Conservation (phyloP, 768 basidiomycete species). For the Suillus americanus region DNA sequence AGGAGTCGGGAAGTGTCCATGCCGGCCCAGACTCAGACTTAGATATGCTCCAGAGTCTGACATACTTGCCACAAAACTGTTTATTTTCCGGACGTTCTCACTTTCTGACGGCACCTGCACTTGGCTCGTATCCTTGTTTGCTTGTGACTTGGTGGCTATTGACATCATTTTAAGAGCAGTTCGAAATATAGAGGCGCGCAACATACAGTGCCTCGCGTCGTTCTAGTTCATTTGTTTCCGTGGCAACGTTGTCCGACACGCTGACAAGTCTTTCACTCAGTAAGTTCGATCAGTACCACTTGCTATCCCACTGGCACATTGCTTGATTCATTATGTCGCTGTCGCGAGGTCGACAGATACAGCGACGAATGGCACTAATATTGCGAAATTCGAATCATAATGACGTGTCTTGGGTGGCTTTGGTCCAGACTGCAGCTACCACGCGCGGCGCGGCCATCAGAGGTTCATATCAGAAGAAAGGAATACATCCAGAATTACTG, state of each 20-base stretch:
- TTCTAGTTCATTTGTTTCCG: not conserved
- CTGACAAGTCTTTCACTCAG: not conserved
- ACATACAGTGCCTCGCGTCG: too few species aligned
- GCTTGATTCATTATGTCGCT: not conserved
- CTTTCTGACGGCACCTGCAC: not conserved
- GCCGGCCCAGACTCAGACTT: too few species aligned
- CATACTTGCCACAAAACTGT: too few species aligned
- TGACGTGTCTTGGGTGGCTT: not conserved
- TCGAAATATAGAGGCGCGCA: not conserved
- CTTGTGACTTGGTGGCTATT: not conserved
- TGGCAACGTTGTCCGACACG: not conserved
- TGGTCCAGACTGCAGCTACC: not conserved
- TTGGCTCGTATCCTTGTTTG: not conserved
- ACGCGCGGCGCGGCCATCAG: not conserved
- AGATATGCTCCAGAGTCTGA: too few species aligned
- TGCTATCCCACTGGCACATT: not conserved
- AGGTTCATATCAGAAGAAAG: not conserved
- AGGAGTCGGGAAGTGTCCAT: too few species aligned
- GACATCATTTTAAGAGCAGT: not conserved
- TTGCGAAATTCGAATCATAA: not conserved
- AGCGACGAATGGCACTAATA: not conserved
- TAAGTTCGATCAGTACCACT: not conserved
- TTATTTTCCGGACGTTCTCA: not conserved
- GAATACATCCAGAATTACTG: not conserved
- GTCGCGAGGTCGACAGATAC: not conserved